Base-by-base conservation (phyloP, 495 filamentous ascomycete species). In the Penicillium coffeae region DNA sequence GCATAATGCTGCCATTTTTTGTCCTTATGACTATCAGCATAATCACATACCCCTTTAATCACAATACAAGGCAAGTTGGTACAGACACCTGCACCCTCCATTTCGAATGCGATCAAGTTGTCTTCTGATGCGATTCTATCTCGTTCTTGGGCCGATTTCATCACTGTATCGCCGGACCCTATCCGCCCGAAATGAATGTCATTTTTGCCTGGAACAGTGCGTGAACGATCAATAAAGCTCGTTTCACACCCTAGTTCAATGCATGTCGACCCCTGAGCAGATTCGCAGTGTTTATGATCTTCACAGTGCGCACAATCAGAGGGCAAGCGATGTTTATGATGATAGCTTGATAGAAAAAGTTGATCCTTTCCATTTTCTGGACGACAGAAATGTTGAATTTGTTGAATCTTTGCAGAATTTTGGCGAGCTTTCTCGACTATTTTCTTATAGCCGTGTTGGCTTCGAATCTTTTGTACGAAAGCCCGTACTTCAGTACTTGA, bases 261-360 rank as follows among this genome's bases (percentile, higher is more conserved):
- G 20, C 47, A 49, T 14, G 47, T 35, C 3, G 47, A 14, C 16
- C 25, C 8, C 3, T 35, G 47, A 1, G 47, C 38, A 27, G 35
- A 19, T 16, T 49, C 14, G 47, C 47, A 49, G 36, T 9, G 5
- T 30, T 30, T 10, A 5, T 34, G 2, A 8, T 42, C 18, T 10
- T 35, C n/a, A 32, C 39, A 42, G 1, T 19, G 33, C n/a, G 3
- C 21, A 19, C 47, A 42, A 10, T 21, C 27, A 4, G 27, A 15
- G 0, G 25, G 10, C 14, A 1, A 8, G 8, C 19, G 47, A 27
- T 49, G 47, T n/a, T 42, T 49, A n/a, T 49, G 47, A n/a, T 37
- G 38, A 13, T 49, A 49, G 6, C 12, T 49, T 3, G 38, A 8
- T 20, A 27, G 27, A 8, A 49, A 49, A 18, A 49, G 47, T 15